These are phyloP conservation scores for Crithidia acanthocephali DNA, from an alignment of 208 protist genomes.

Conservation along the genomic window DNA sequence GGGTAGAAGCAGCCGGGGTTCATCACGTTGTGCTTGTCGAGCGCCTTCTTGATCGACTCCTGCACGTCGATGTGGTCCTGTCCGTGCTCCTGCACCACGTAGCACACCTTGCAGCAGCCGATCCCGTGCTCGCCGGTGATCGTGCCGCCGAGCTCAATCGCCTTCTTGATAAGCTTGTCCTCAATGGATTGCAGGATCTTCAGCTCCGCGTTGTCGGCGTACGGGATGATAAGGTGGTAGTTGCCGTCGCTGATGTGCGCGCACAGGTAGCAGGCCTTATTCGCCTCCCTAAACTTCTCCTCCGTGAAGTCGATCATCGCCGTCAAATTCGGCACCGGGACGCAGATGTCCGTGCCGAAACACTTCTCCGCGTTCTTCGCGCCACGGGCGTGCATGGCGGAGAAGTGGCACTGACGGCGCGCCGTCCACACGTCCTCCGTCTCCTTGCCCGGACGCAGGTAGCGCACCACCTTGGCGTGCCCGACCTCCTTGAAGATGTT, in stretches of 20 bases:
- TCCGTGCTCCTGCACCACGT: conserved; percentile 66
- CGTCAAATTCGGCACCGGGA: conserved; percentile 85
- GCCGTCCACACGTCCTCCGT: conserved; percentile 46
- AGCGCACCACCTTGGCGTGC: conserved; percentile 34
- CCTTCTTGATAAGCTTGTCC: conserved; percentile 67
- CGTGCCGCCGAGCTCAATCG: conserved; percentile 73
- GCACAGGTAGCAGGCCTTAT: conserved; percentile 51
- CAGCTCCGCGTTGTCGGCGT: conserved; percentile 46
- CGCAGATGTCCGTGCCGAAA: conserved; percentile 84
- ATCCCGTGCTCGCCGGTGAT: conserved; percentile 90
- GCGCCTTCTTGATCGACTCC: conserved; percentile 78
- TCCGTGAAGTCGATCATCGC: conserved; percentile 77
- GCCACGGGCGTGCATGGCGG: conserved; percentile 34
- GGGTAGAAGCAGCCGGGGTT: conserved; percentile 88
- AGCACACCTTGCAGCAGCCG: conserved; percentile 70
- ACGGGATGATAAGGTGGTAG: conserved; percentile 87
- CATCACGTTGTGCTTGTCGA: conserved; percentile 90
- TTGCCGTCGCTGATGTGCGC: conserved; percentile 93
- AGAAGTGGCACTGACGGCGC: conserved; percentile 42
- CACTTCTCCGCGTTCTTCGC: conserved; percentile 40
- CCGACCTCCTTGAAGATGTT: conserved; percentile 41
- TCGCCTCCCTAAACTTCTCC: conserved; percentile 51
- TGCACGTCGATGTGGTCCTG: conserved; percentile 75
- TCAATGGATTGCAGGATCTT: conserved; percentile 57
- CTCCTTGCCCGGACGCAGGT: conserved; percentile 45